Percentiles rank a stretch among this genome's conserved stretches.
These are phyloP conservation scores for Phaeosphaeria sp. DNA, from an alignment of 2,329 filamentous ascomycete genomes.

Conservation along the genomic window DNA sequence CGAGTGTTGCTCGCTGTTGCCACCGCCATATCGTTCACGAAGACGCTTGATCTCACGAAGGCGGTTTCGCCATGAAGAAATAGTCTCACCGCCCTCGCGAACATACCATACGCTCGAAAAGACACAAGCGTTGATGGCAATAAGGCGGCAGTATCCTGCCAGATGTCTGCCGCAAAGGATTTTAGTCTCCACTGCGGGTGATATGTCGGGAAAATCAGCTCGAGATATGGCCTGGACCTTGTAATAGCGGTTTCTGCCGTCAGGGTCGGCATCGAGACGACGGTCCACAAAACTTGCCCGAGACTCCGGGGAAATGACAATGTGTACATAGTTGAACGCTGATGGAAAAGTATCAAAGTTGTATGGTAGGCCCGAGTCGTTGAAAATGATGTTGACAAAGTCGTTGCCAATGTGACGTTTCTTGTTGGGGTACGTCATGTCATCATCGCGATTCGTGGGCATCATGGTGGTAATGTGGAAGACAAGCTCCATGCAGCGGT, in stretches of 20 bases:
- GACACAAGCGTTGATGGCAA: constrained; percentile 91
- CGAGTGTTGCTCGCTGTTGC: constrained; percentile 12
- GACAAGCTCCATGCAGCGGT: constrained; percentile 91
- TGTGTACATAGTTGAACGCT: constrained; percentile 96
- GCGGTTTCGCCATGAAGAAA: constrained; percentile 88
- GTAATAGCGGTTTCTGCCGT: constrained; percentile 69
- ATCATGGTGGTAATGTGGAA: constrained; percentile 98
- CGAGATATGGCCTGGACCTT: constrained; percentile 89
- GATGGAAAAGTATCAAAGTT: constrained; percentile 91
- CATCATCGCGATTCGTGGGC: constrained; percentile 82
- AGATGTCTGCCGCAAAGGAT: constrained; percentile 84
- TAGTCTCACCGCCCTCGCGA: constrained; percentile 77
- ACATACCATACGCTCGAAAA: constrained; percentile 91
- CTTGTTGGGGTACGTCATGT: constrained; percentile 77
- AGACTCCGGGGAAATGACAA: constrained; percentile 90
- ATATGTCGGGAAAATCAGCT: constrained; percentile 88
- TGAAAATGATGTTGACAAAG: constrained; percentile 97
- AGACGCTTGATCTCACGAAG: constrained; percentile 84
- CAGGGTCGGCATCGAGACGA: constrained; percentile 50
- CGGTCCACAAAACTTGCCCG: constrained; percentile 74
- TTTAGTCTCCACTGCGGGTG: constrained; percentile 86
- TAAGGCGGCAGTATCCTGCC: constrained; percentile 82
- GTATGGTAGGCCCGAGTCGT: constrained; percentile 90
- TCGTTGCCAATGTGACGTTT: constrained; percentile 97
- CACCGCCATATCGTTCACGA: constrained; percentile 63